Conservation (phyloP, 371 early-diverging fungal species). For the Rhizopus stolonifer region DNA sequence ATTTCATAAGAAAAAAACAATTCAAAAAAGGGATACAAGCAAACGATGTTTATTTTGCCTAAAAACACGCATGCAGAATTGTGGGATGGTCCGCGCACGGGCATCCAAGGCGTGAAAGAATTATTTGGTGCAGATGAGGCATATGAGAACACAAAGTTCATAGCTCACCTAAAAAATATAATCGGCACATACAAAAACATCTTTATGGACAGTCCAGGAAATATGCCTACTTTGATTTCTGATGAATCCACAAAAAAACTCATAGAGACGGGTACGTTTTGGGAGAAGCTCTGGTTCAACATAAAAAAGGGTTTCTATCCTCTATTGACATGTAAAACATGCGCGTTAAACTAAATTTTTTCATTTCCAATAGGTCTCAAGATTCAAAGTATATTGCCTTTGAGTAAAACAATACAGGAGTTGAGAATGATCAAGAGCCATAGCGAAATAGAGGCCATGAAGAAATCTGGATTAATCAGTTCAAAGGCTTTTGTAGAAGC, state of each 20-base stretch:
- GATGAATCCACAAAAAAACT: slow-evolving; percentile 21
- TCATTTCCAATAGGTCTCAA: slow-evolving; percentile 32
- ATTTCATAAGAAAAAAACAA: slow-evolving; percentile 50
- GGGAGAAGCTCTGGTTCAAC: slow-evolving; percentile 13
- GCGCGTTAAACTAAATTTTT: not conserved
- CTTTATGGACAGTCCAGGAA: slow-evolving; percentile 37
- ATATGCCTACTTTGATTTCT: slow-evolving; percentile 29
- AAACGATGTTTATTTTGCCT: slow-evolving; percentile 85
- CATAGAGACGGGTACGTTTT: slow-evolving; percentile 41
- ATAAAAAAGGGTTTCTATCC: slow-evolving; percentile 13
- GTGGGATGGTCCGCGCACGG: slow-evolving; percentile 94
- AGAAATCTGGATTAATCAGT: slow-evolving; percentile 73
- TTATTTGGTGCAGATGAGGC: slow-evolving; percentile 87
- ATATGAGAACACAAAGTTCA: slow-evolving; percentile 38
- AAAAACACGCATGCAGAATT: slow-evolving; percentile 72
- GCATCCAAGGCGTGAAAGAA: slow-evolving; percentile 74
- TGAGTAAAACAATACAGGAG: slow-evolving; percentile 67
- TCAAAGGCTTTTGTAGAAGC: slow-evolving; percentile 77
- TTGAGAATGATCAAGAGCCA: slow-evolving; percentile 77
- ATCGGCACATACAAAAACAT: slow-evolving; percentile 28
- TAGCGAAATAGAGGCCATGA: slow-evolving; percentile 78
- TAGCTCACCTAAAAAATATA: slow-evolving; percentile 23
- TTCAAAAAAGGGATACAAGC: slow-evolving; percentile 70
- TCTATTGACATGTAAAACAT: not conserved
- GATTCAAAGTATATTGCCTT: slow-evolving; percentile 44